Base-by-base conservation (phyloP, 2,329 filamentous ascomycete genomes). In the Sporothrix protearum region DNA sequence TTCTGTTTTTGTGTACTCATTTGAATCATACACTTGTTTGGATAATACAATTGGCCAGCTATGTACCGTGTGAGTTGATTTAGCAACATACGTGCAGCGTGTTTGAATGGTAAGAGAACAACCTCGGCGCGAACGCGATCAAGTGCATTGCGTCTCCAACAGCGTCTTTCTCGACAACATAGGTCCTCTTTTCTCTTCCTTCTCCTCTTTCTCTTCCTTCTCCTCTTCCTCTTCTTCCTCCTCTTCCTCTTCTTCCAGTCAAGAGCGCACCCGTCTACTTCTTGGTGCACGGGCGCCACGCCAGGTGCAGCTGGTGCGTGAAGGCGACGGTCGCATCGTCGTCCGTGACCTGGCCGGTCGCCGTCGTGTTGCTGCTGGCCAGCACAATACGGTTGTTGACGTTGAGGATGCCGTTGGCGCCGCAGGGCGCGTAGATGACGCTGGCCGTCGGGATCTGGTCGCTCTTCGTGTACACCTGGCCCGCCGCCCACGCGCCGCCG, bases 391-490 rank as follows among this genome's bases (percentile, higher is more conserved):
- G 81, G 79, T 83, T 84, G 78, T 83, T 84, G 76, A 84, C 78
- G 77, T 84, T 84, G 76, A 84, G 80, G 74, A 84, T 82, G 68
- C 82, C 82, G 66, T 76, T 80, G 72, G 81, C 81, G 71, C 82
- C 82, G 76, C 82, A 84, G 3, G 82, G 82, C 70, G 82, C 81
- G 78, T 78, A 84, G 77, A 84, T 82, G 76, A 82, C 76, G 70
- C 80, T 81, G 19, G 82, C 80, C 1, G 82, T 84, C 39, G 82
- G 82, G 45, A 84, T 77, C 73, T 79, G 76, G 77, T 84, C 82
- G 72, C 80, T 76, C 79, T 83, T 84, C 73, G 82, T 84, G 79
- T 84, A 84, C 19, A 84, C 82, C 77, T 84, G 80, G 71, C 82
- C 82, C 2, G 76, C 72, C 14, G 76, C 77, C 82, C 82, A 84